Conservation (phyloP, 768 basidiomycete species). For the Chlorophyllum brunneum region DNA sequence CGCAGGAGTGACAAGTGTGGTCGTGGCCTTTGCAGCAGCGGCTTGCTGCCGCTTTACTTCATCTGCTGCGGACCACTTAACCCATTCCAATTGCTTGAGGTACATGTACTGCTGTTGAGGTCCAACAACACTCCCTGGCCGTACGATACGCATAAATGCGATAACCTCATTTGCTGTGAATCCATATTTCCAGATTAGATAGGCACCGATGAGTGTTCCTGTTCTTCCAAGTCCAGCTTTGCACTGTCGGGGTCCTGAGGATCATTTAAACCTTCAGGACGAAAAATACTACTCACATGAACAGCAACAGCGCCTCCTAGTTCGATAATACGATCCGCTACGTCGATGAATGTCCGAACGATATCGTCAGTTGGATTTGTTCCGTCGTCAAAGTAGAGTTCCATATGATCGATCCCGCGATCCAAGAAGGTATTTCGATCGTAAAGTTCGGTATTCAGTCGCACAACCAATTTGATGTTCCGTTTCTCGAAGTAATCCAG, state of each 20-base stretch:
- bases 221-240: slow-evolving; percentile 97
- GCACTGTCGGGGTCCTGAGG: slow-evolving; percentile 50
- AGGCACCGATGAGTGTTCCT: slow-evolving; percentile 95
- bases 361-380: slow-evolving; percentile 97
- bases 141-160: slow-evolving; percentile 96
- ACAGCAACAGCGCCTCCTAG: slow-evolving; percentile 81
- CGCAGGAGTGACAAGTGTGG: slow-evolving; percentile 59
- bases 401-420: slow-evolving; percentile 83
- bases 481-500: slow-evolving; percentile 89
- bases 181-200: slow-evolving; percentile 97
- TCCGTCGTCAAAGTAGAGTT: slow-evolving; percentile 97
- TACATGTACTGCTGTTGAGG: slow-evolving; percentile 96
- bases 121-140: slow-evolving; percentile 91
- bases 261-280: not conserved
- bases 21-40: slow-evolving; percentile 30
- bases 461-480: slow-evolving; percentile 86
- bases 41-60: slow-evolving; percentile 57
- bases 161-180: slow-evolving; percentile 96
- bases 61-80: slow-evolving; percentile 88
- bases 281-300: slow-evolving; percentile 53
- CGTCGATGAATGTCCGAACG: slow-evolving; percentile 84
- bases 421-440: slow-evolving; percentile 78
- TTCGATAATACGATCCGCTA: slow-evolving; percentile 76
- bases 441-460: slow-evolving; percentile 91
- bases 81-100: slow-evolving; percentile 91